These are phyloP conservation scores for Suillus tomentosus DNA, from an alignment of 768 basidiomycete genomes.

Conservation along the genomic window DNA sequence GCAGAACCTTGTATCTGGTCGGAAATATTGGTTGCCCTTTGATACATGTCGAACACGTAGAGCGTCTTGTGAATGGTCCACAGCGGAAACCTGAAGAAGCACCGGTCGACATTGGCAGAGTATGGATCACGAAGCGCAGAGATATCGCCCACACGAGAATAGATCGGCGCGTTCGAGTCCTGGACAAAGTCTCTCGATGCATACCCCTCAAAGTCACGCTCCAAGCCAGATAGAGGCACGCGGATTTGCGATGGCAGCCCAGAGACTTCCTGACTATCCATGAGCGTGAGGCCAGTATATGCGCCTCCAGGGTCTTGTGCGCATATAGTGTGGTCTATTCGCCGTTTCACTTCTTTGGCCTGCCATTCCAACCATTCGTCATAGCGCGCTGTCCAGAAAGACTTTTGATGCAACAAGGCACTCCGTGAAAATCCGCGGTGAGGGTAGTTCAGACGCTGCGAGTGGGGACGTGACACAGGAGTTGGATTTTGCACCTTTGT, in stretches of 20 bases:
- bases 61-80: constrained; percentile 70
- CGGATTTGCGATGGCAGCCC: constrained; percentile 22
- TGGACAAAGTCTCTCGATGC: constrained; percentile 15
- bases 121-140: constrained; percentile 57
- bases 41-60: constrained; percentile 62
- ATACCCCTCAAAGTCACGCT: constrained; percentile 27
- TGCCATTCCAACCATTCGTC: constrained; percentile 50
- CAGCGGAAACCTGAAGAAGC: constrained; percentile 54
- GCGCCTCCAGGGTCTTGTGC: constrained; percentile 21
- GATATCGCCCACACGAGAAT: constrained; percentile 69
- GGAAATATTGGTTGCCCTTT: constrained; percentile 17
- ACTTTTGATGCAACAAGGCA: constrained; percentile 60
- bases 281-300: constrained; percentile 27
- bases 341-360: constrained; percentile 15
- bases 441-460: constrained; percentile 45
- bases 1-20: background rate
- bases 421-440: constrained; percentile 67
- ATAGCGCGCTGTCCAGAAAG: constrained; percentile 60
- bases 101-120: constrained; percentile 57
- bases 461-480: constrained; percentile 15
- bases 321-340: constrained; percentile 13
- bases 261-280: background rate
- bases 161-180: constrained; percentile 31
- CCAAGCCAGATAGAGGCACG: constrained; percentile 31
- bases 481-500: constrained; percentile 9